Percentiles rank a stretch among this genome's conserved stretches.
Conservation (phyloP, 371 early-diverging fungal genomes). For the Batrachochytrium dendrobatidis region DNA sequence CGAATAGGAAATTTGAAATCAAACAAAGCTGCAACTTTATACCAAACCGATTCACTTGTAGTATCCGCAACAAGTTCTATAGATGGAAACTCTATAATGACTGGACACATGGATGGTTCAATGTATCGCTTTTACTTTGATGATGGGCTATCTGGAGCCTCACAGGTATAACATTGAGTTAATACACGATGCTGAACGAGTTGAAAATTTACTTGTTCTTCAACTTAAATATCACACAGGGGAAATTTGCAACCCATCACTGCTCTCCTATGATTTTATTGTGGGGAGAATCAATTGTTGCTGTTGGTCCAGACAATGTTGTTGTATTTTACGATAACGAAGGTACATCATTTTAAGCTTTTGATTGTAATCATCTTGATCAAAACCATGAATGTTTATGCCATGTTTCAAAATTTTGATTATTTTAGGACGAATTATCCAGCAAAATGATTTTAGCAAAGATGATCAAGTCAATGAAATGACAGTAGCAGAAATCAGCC, state of each 20-base stretch:
- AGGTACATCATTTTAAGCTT: conserved; percentile 14
- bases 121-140: conserved; percentile 51
- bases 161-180: conserved; percentile 21
- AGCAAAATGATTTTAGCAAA: conserved; percentile 43
- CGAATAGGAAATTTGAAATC: conserved; percentile 49
- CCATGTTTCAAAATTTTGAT: too few relatives aligned
- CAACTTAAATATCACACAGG: too few relatives aligned
- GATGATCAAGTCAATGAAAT: conserved; percentile 45
- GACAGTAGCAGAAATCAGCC: conserved; percentile 32
- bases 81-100: conserved; percentile 46
- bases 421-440: conserved; percentile 24
- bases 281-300: conserved; percentile 40
- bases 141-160: conserved; percentile 44
- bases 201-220: neutral
- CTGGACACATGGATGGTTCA: conserved; percentile 46
- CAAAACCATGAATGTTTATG: too few relatives aligned
- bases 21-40: conserved; percentile 54
- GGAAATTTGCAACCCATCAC: conserved; percentile 35
- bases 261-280: conserved; percentile 30
- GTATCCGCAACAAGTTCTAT: conserved; percentile 37
- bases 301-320: conserved; percentile 35
- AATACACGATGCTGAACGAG: neutral
- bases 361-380: too few relatives aligned
- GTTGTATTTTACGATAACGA: conserved; percentile 40
- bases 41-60: conserved; percentile 46